These are phyloP conservation scores for Fagopyrum tataricum DNA, from an alignment of 148 eudicot genomes.

Conservation along the genomic window DNA sequence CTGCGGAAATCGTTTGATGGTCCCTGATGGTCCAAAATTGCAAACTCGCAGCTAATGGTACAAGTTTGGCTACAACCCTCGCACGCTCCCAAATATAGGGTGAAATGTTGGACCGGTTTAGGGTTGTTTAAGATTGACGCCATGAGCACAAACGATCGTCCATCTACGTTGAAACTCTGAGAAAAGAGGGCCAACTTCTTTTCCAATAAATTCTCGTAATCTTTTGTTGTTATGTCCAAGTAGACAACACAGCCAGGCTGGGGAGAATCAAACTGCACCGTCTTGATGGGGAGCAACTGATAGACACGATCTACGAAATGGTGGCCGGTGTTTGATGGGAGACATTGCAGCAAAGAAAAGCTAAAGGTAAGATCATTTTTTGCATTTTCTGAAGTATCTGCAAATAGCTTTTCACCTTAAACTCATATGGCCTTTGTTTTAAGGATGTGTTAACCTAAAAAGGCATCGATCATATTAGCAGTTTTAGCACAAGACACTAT, in stretches of 20 bases:
- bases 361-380: conserved; percentile 51
- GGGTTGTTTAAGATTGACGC: no score
- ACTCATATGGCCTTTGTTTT: neutral
- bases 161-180: neutral
- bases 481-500: no score
- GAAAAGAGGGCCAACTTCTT: neutral
- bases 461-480: conserved; percentile 11
- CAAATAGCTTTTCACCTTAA: neutral
- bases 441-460: neutral
- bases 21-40: neutral
- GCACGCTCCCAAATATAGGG: neutral
- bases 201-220: neutral
- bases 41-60: neutral
- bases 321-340: conserved; percentile 64
- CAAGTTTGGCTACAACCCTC: neutral
- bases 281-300: conserved; percentile 43
- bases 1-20: no score
- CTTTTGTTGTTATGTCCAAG: neutral
- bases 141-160: neutral
- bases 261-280: neutral
- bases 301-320: conserved; percentile 57
- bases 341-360: conserved; percentile 69
- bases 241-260: neutral
- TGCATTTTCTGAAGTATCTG: neutral
- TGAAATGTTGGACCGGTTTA: neutral